phyloP scores from a whole-genome alignment of 306 rosid species.

The peach (Prunus persica) region DNA sequence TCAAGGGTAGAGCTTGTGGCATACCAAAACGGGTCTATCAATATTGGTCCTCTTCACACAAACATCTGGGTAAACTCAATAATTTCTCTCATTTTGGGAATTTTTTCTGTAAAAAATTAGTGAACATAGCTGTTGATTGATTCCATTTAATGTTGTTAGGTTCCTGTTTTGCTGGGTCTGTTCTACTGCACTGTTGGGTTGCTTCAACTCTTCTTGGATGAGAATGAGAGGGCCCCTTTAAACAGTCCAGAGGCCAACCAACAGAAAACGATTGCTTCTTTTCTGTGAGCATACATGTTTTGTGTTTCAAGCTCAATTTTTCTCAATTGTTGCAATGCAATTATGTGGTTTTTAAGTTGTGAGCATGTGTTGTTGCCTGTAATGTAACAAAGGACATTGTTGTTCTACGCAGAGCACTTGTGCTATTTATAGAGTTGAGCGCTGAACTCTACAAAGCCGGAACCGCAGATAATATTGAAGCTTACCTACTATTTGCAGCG shows the following conservation, averaged over 20 bases:
- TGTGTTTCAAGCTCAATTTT: neutral
- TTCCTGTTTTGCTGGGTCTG: slow-evolving; percentile 70
- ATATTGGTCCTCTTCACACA: slow-evolving; percentile 61
- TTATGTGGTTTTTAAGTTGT: no score
- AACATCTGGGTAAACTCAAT: slow-evolving; percentile 47
- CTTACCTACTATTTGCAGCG: slow-evolving; percentile 63
- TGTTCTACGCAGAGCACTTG: slow-evolving; percentile 51
- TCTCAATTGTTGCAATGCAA: no score
- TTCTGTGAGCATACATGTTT: slow-evolving; percentile 42
- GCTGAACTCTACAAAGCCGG: slow-evolving; percentile 87
- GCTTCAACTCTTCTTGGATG: slow-evolving; percentile 67
- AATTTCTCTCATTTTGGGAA: neutral
- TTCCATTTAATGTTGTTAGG: slow-evolving; percentile 35
- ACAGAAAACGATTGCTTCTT: slow-evolving; percentile 41
- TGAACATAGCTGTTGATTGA: neutral
- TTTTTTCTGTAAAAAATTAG: neutral
- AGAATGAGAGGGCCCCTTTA: slow-evolving; percentile 43
- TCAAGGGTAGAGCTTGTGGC: slow-evolving; percentile 75
- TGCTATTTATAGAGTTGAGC: slow-evolving; percentile 66
- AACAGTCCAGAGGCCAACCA: slow-evolving; percentile 37
- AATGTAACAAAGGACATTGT: neutral
- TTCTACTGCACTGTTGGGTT: slow-evolving; percentile 72
- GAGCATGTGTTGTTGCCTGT: neutral
- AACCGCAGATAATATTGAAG: slow-evolving; percentile 58
- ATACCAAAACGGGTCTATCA: slow-evolving; percentile 50